Percentiles rank a stretch among this genome's conserved stretches.
Conservation (phyloP, 2,329 filamentous ascomycete genomes). For the Knoxdaviesia capensis region DNA sequence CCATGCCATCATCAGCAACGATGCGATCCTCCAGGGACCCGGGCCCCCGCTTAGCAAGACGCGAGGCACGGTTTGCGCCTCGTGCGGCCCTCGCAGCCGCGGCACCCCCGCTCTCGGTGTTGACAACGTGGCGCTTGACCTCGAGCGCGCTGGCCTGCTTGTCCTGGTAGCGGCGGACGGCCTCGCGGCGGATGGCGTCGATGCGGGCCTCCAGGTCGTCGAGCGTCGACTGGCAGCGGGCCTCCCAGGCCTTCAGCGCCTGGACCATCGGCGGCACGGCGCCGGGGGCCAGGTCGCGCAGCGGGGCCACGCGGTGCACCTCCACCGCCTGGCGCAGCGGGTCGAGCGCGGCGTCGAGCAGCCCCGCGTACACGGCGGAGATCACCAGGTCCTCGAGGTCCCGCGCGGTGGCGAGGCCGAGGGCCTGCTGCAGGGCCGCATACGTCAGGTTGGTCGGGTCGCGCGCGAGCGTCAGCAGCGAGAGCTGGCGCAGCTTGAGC, state of each 20-base stretch:
- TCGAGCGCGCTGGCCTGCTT: constrained; percentile 24
- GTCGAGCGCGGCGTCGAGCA: constrained; percentile 69
- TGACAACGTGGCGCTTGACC: constrained; percentile 25
- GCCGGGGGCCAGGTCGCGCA: constrained; percentile 66
- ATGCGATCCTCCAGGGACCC: too few relatives aligned
- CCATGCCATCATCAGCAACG: constrained; percentile 22
- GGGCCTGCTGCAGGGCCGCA: constrained; percentile 38
- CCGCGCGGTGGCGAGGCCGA: constrained; percentile 45
- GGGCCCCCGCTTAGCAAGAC: too few relatives aligned
- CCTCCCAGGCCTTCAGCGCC: constrained; percentile 54
- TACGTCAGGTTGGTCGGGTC: constrained; percentile 54
- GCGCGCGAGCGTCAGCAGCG: constrained; percentile 62
- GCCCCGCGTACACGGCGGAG: constrained; percentile 66
- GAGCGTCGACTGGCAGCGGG: constrained; percentile 57
- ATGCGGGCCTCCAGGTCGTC: constrained; percentile 60
- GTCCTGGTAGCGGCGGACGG: constrained; percentile 29
- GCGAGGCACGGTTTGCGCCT: too few relatives aligned
- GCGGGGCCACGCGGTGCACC: constrained; percentile 61
- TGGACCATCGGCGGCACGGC: constrained; percentile 48
- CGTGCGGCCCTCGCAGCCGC: too few relatives aligned
- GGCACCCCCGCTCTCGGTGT: too few relatives aligned
- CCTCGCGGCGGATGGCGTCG: constrained; percentile 37
- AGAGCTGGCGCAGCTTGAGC: constrained; percentile 77
- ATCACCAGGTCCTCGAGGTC: constrained; percentile 77
- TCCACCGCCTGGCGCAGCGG: constrained; percentile 54